Base-by-base conservation (phyloP, 768 basidiomycete species). In the Boletus huronensis region DNA sequence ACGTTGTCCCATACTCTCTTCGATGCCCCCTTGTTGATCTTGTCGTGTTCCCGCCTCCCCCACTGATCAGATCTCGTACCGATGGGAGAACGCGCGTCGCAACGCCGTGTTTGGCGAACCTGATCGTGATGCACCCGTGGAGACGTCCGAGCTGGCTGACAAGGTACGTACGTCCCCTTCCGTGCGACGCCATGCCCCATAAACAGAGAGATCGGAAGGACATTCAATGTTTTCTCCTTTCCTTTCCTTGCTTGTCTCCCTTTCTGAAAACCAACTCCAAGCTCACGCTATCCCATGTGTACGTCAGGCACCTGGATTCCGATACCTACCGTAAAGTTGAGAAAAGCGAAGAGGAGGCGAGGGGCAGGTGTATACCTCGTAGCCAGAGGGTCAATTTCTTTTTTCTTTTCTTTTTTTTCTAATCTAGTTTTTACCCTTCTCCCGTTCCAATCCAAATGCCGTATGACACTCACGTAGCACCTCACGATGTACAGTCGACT, bases 71-170 rank as follows among this genome's bases (percentile, higher is more conserved):
- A 68, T 79, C 14, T 85, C 84, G 2, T 90, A 85, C 61, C 80
- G 81, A 38, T 59, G 69, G 61, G 86, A 88, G 28, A 90, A 89
- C 54, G 71, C 74, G 5, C 74, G 75, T 16, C 73, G 87, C 38
- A 77, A 88, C 60, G 70, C 67, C 41, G 54, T 71, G 26, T 80
- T 82, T 53, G 87, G 87, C 1, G 75, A 74, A 49, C 79, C 77
- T 1, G 68, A 74, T 48, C 70, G 69, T 8, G 70, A 78, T 54
- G 74, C 73, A 7, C 77, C 71, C 19, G 82, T 88, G 19, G 80
- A 89, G 60, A 87, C 84, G 0, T 74, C 77, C 26, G 79, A 85
- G 57, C 65, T 86, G 7, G 87, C 87, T 1, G 87, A 89, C 62
- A 76, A 82, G 52, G 56, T 61, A 35, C 16, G 51, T 48, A 25